Evolutionary conservation across 1,284 basidiomycete species (phyloP).

Genomic region (Cryptococcus sp.): DNA sequence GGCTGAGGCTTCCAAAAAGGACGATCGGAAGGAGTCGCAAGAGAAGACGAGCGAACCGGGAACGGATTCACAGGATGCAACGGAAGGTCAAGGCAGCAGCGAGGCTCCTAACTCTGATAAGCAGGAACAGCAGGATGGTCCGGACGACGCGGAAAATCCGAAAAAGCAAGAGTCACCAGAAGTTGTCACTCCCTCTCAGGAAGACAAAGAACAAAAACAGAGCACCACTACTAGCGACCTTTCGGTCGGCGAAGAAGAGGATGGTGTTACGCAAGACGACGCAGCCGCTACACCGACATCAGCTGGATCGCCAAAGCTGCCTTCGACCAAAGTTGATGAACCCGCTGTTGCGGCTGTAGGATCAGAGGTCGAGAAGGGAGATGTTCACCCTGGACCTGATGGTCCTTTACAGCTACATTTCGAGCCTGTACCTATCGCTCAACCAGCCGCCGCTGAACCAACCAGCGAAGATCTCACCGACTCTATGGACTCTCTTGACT

Average conservation of each 20-base stretch:
- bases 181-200: neutral
- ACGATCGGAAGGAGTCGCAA: neutral
- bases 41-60: no score
- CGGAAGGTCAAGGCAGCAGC: no score
- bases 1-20: neutral
- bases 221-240: constrained; percentile 1
- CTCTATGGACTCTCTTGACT: constrained; percentile 3
- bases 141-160: neutral
- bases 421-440: constrained; percentile 43
- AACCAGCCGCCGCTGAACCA: constrained; percentile 15
- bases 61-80: no score
- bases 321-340: constrained; percentile 9
- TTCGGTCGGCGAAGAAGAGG: neutral
- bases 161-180: no score
- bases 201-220: neutral
- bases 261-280: neutral
- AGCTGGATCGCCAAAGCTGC: neutral
- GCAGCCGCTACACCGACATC: neutral
- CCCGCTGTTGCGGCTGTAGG: constrained; percentile 10
- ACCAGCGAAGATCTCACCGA: constrained; percentile 8
- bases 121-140: neutral
- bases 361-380: neutral
- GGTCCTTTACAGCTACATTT: constrained; percentile 41
- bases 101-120: no score
- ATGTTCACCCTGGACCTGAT: neutral